Evolutionary conservation across 2,329 filamentous ascomycete genomes (phyloP).

Genomic region (Trichoderma lentiforme): DNA sequence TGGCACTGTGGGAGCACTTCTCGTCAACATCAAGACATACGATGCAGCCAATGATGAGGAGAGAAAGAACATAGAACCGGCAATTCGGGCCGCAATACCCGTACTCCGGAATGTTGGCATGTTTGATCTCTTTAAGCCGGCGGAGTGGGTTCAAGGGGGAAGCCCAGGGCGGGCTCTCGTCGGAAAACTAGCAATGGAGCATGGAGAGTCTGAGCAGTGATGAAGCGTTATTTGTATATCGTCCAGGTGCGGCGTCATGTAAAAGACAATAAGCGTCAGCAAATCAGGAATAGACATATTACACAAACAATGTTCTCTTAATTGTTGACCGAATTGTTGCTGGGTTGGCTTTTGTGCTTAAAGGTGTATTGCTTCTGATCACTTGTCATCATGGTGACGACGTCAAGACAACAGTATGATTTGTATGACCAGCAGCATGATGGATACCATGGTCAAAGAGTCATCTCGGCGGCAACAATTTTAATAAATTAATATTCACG

Average conservation of each 20-base stretch:
- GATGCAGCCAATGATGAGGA: neutral
- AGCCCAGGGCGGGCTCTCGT: neutral
- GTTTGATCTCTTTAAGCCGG: neutral
- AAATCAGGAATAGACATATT: neutral
- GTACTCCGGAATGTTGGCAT: neutral
- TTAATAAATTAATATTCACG: neutral
- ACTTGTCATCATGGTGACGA: neutral
- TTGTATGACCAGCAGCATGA: neutral
- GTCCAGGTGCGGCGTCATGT: neutral
- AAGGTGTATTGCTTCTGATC: neutral
- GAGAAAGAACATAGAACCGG: neutral
- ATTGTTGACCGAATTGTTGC: neutral
- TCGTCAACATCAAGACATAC: neutral
- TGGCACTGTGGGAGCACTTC: neutral
- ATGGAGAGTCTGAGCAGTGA: neutral
- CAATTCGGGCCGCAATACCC: neutral
- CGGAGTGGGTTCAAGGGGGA: neutral
- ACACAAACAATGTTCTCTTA: neutral
- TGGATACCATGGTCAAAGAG: neutral
- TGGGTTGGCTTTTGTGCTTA: neutral
- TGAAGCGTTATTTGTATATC: neutral
- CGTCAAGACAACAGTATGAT: neutral
- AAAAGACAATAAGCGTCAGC: neutral
- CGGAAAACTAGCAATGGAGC: neutral
- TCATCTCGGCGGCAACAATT: neutral